Evolutionary conservation across 768 basidiomycete species (phyloP), one percentile per base, ranked within the genome.

Genomic region (Dendrothele bispora): DNA sequence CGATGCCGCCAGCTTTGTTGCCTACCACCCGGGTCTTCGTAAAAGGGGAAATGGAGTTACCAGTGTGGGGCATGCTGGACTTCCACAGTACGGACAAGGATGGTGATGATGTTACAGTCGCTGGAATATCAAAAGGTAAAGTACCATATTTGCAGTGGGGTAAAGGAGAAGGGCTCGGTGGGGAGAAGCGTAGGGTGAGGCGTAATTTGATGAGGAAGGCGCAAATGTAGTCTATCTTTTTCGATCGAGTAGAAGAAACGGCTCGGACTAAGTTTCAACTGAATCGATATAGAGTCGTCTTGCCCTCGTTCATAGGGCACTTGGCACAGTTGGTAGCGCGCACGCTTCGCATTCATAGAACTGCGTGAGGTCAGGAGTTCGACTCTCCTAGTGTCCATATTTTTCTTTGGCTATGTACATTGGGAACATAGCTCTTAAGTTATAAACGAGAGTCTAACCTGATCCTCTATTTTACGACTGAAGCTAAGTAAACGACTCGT

Each of bases 1-100:
- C 95, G 0, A 51, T 93, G 1, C 82, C 85, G 0, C 65, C 77
- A 0, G 44, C 59, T 0, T 34, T 73, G 1, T 72, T 95, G 2
- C 52, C 58, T 0, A 56, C 61, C 14, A 60, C 59, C 20, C 67
- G 79, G 4, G 69, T 82, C 15, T 58, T 95, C 3, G 82, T 95
- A 38, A 93, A 89, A 63, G 94, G 94, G 7, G 91, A 93, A 60
- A 71, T 94, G 57, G 92, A 95, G 63, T 66, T 97, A 0, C 94
- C 94, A 0, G 70, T 93, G 1, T 88, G 87, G 83, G 92, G 87
- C 0, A 82, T 92, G 84, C 69, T 97, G 41, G 92, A 95, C 62
- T 86, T 83, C 62, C 60, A 67, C 5, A 47, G 18, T 14, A 7
- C 48, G 65, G 71, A 21, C n/a, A 59, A 54, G 4, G 66, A 64